Percentiles rank a stretch among this genome's conserved stretches.
Evolutionary conservation across 169 alveolate species (phyloP).

Genomic region (Miamiensis avidus): DNA sequence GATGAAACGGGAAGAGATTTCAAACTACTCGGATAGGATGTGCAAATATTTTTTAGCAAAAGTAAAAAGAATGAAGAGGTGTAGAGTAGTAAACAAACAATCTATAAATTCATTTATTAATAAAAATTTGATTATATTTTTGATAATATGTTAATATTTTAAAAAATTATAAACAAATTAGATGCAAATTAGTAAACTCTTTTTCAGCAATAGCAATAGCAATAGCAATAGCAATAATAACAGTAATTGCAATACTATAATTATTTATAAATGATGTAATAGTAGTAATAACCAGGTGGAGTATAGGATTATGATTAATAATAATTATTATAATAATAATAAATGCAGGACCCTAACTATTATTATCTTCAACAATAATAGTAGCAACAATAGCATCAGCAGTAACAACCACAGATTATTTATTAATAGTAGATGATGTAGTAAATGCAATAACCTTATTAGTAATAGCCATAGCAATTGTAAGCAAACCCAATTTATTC

Average conservation of each 20-base stretch:
- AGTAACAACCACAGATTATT: not conserved
- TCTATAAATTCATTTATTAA: constrained; percentile 1
- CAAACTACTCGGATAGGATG: constrained; percentile 17
- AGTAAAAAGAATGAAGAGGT: not conserved
- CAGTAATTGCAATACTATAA: not conserved
- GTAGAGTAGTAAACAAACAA: not conserved
- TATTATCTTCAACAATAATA: not conserved
- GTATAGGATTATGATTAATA: not conserved
- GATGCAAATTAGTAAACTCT: not conserved
- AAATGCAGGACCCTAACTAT: not conserved
- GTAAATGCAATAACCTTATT: not conserved
- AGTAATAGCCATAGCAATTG: not conserved
- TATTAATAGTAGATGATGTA: not conserved
- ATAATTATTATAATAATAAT: no score
- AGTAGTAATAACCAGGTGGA: not conserved
- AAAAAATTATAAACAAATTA: not conserved
- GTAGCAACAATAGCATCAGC: not conserved
- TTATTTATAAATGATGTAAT: not conserved
- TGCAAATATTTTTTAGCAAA: constrained; percentile 3
- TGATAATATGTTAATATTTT: not conserved
- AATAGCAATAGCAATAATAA: not conserved
- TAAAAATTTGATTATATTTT: not conserved
- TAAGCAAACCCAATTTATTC: no score
- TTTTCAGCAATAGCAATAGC: not conserved
- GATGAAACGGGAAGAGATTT: constrained; percentile 20